Base-by-base conservation (phyloP, 1,284 basidiomycete genomes). In the Ceratobasidium sp. region DNA sequence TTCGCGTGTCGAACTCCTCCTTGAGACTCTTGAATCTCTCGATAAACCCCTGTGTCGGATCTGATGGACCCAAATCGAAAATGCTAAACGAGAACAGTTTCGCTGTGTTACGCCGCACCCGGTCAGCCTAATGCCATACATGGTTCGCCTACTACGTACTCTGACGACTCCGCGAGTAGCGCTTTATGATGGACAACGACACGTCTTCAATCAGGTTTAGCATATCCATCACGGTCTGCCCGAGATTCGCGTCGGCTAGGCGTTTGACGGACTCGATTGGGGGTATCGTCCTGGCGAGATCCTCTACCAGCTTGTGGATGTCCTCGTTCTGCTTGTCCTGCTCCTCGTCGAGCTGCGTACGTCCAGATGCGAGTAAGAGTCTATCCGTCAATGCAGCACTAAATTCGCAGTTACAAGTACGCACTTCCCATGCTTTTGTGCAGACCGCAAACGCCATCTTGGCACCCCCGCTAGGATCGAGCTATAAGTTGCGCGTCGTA, bases 201-300 rank as follows among this genome's bases (percentile, higher is more conserved):
- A 32, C 32, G 9, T 69, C 67, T 43, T 69, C 67, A 22, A 69
- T 56, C 17, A 69, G 34, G 37, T 69, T n/a, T n/a, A 69, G 32
- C 51, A 69, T 49, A 7, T 4, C 52, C 8, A 17, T 15, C 17
- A 52, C 51, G 2, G 52, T 22, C 17, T 56, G 19, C n/a, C 25
- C 49, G 7, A 69, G 67, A 8, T 40, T 29, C 7, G 13, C 67
- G 11, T 52, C n/a, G 5, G 52, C 52, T 2, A 32, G 51, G 9
- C 37, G 15, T 11, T n/a, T 34, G n/a, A 56, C 52, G 3, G 8
- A 32, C 32, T 69, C 37, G 34, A 69, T 25, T 8, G 49, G 22
- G 11, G 67, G 67, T 15, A 17, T 25, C 17, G 56, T 7, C 17
- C 40, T 15, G 29, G 29, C 67, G 4, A 69, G 67, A 7, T 51